A percentile compares a stretch with the other conserved stretches of the same genome.
These are phyloP conservation scores for Ceratobasidium sp. DNA, from an alignment of 1,284 basidiomycete species.

Conservation along the genomic window DNA sequence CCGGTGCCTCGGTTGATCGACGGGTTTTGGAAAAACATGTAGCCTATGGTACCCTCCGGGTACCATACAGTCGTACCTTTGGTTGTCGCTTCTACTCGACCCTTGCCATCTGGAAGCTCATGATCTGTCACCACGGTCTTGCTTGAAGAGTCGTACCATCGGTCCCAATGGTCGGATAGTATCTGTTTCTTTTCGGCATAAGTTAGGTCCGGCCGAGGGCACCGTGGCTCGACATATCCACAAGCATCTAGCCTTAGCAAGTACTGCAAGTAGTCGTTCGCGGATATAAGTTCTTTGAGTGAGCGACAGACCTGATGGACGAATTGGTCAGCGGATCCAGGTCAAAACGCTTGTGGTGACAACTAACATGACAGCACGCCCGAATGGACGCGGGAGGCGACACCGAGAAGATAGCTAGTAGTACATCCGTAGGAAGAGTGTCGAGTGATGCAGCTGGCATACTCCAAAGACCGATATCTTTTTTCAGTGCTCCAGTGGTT, in stretches of 20 bases:
- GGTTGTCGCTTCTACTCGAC: neutral
- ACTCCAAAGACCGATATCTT: too few relatives aligned
- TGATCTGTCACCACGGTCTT: too few relatives aligned
- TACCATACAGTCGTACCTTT: neutral
- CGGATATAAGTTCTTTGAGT: neutral
- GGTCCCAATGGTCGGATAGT: neutral
- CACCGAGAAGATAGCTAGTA: neutral
- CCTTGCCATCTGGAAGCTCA: neutral
- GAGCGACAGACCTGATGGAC: neutral
- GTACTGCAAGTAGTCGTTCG: constrained; percentile 3
- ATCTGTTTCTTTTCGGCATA: constrained; percentile 14
- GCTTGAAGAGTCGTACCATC: neutral
- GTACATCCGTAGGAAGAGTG: neutral
- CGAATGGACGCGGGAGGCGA: neutral
- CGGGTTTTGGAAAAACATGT: constrained; percentile 8
- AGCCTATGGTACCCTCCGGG: neutral
- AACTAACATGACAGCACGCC: neutral
- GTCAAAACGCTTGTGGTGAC: too few relatives aligned
- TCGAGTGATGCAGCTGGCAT: too few relatives aligned
- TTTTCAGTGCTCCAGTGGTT: too few relatives aligned
- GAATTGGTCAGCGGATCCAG: neutral
- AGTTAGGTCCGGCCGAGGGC: constrained; percentile 3
- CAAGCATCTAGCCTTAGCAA: constrained; percentile 3
- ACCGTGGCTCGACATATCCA: constrained; percentile 2
- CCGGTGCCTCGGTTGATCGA: neutral